Conservation (phyloP, 345 rosid genomes). For the Jatropha curcas region DNA sequence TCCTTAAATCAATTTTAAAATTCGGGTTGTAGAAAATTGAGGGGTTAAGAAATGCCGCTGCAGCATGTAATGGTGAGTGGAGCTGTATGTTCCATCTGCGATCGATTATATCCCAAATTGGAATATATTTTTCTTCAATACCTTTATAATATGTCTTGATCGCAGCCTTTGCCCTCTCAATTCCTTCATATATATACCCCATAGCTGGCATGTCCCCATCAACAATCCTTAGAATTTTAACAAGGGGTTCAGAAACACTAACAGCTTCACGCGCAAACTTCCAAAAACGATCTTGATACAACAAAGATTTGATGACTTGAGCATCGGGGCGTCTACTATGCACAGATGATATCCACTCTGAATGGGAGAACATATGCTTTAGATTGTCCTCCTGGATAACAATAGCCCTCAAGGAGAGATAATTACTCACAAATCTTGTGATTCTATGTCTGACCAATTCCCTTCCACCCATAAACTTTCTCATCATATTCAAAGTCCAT, state of each 20-base stretch:
- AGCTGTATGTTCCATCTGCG: slow-evolving; percentile 22
- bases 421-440: slow-evolving; percentile 18
- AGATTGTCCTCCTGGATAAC: slow-evolving; percentile 31
- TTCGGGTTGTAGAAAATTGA: slow-evolving; percentile 56
- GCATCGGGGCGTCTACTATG: slow-evolving; percentile 48
- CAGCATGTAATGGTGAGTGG: slow-evolving; percentile 27
- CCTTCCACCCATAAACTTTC: slow-evolving; percentile 30
- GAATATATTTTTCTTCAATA: slow-evolving; percentile 24
- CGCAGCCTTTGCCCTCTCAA: slow-evolving; percentile 29
- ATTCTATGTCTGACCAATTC: slow-evolving; percentile 29
- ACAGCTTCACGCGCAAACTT: slow-evolving; percentile 34
- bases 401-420: slow-evolving; percentile 28
- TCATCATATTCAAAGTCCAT: slow-evolving; percentile 29
- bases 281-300: slow-evolving; percentile 31
- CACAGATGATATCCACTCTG: slow-evolving; percentile 39
- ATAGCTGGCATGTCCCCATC: slow-evolving; percentile 37
- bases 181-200: slow-evolving; percentile 29
- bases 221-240: slow-evolving; percentile 27
- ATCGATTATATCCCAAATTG: slow-evolving; percentile 30
- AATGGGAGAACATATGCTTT: slow-evolving; percentile 29
- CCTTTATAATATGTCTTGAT: slow-evolving; percentile 46
- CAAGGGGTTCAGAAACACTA: slow-evolving; percentile 26
- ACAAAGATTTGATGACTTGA: slow-evolving; percentile 35
- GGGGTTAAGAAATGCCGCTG: slow-evolving; percentile 60
- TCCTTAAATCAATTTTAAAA: slow-evolving; percentile 46